Evolutionary conservation across 1,284 basidiomycete species (phyloP), one percentile per base, ranked within the genome.

Genomic region (Cryptococcus sp.): DNA sequence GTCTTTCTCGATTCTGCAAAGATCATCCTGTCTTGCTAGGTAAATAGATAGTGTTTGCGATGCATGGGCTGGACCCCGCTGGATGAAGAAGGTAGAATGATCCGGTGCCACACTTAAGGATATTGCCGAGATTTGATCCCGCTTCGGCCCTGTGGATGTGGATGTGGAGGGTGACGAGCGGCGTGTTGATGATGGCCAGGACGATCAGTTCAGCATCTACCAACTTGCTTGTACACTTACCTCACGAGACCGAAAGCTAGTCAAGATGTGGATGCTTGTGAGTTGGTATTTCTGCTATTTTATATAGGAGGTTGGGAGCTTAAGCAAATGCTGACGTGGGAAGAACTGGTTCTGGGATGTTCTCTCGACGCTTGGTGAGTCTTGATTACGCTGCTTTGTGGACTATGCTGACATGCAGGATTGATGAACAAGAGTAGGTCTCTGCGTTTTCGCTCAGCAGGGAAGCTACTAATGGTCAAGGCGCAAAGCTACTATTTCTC

Each of bases 401-500:
- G n/a, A n/a, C n/a, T n/a, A 18, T 47, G 50, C 57, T 56, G 44
- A 62, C 53, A 14, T 35, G 24, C 24, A 94, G 94, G 94, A 63
- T 81, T 98, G 68, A 75, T 90, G 75, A 91, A 97, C 82, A 97
- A 97, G 84, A 97, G 95, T 69, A 54, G 35, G 69, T 63, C 35
- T 31, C 41, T 26, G 9, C 22, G 25, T 22, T 16, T 28, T 18
- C 39, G 35, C 14, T 31, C 6, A 5, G 11, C 6, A 23, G 16
- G 25, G n/a, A n/a, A n/a, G n/a, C n/a, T n/a, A n/a, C 18, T 12
- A 12, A 26, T 26, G 10, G 22, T 28, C 44, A 73, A n/a, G 71
- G 67, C 70, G 94, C 94, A 61, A 98, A 98, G 82, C 97, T 99
- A 74, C 82, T 99, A 59, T 99, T 99, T 83, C 82, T 97, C 49